Base-by-base conservation (phyloP, 2,329 filamentous ascomycete genomes). In the Capronia americana region DNA sequence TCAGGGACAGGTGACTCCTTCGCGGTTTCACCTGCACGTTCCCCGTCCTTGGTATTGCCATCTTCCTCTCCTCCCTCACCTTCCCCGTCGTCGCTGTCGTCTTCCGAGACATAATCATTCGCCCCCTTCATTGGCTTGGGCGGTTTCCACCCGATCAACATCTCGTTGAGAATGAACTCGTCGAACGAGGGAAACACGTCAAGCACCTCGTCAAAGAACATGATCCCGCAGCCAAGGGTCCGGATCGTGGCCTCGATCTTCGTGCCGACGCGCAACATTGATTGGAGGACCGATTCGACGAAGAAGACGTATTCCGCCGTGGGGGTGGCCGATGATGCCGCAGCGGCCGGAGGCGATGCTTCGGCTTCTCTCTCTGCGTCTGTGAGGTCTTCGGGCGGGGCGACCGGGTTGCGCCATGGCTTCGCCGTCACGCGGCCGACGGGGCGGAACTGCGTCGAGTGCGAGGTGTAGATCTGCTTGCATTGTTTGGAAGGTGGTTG, bases 71-170 rank as follows among this genome's bases (percentile, higher is more conserved):
- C 59, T 44, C 26, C 65, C 2, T 54, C 46, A 14, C 38, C 63
- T 8, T 56, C 34, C 1, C 5, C 65, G 23, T 23, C 61, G 23
- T 59, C 57, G 26, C 34, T 53, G 17, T 65, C 64, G 20, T 57
- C 64, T 41, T 24, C 54, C 12, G 57, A 30, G 3, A 67, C 64
- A 51, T 67, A 69, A 44, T 69, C 67, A 48, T 66, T 58, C 10
- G 69, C 66, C 3, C 69, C 69, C 38, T 66, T 66, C 17, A 64
- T 8, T 0, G 65, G 65, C 34, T 72, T 75, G 0, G 89, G 88
- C 26, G 84, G 78, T 75, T 88, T 91, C 84, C 86, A 93, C 20
- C 82, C 77, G 24, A 82, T 72, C 88, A 93, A 91, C 70, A 91
- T 79, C 70, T 89, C 86, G 75, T 93, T 92, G 0, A 86, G 84